Conservation (phyloP, 441 rosid genomes). For the Croton setiger region DNA sequence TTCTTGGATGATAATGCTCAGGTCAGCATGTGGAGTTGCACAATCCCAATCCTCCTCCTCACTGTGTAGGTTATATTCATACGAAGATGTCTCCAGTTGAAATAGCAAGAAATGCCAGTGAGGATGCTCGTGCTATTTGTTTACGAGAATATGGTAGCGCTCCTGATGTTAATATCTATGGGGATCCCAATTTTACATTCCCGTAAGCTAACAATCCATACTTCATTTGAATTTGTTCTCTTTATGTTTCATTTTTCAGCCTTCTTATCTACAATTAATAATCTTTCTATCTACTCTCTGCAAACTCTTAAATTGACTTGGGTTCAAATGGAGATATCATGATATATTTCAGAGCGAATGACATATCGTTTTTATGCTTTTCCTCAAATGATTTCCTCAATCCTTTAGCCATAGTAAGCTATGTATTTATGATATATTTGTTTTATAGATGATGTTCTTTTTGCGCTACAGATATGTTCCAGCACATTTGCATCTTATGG, state of each 20-base stretch:
- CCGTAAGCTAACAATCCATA: constrained; percentile 57
- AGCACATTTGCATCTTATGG: constrained; percentile 91
- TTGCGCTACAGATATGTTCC: constrained; percentile 68
- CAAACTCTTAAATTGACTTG: neutral
- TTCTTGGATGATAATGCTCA: constrained; percentile 40
- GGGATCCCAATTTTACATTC: constrained; percentile 86
- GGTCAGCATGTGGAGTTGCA: constrained; percentile 99
- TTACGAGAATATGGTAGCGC: constrained; percentile 85
- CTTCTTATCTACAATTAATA: neutral
- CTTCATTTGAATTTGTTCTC: constrained; percentile 15
- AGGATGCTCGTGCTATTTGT: constrained; percentile 85
- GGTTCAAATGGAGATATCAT: neutral
- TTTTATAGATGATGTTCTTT: constrained; percentile 12
- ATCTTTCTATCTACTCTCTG: too few species aligned
- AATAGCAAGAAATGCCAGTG: constrained; percentile 80
- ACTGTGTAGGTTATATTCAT: constrained; percentile 81
- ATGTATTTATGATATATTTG: constrained; percentile 9
- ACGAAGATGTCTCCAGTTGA: constrained; percentile 93
- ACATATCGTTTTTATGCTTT: neutral
- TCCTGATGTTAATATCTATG: constrained; percentile 70
- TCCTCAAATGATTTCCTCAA: neutral
- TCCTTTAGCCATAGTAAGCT: neutral
- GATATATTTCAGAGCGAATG: neutral
- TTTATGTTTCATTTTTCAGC: neutral
- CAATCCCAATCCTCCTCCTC: constrained; percentile 82